Base-by-base conservation (phyloP, 768 basidiomycete species). In the Suillus brevipes region DNA sequence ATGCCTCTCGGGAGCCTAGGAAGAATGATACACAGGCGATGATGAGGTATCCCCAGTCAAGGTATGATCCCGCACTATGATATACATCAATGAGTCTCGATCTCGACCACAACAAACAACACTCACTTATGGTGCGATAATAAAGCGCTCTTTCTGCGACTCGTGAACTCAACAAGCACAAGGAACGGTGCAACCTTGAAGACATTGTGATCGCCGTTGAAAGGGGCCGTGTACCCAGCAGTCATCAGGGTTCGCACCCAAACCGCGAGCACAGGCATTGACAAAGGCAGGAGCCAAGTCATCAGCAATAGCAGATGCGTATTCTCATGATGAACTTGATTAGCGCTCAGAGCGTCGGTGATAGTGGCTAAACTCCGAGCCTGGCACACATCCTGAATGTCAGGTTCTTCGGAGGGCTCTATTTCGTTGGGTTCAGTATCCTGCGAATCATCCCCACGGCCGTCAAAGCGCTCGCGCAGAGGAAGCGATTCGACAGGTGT, bases 201-300 rank as follows among this genome's bases (percentile, higher is more conserved):
- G 66, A 90, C 84, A 71, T 85, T 84, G 71, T 95, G 93, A 73
- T 96, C 94, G 0, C 91, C 89, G 50, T 88, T 84, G 74, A 95
- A 96, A 3, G 91, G 91, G 6, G 89, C 88, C 9, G 85, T 89
- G 66, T 87, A 84, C 1, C 92, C 91, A 12, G 93, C 91, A 0
- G 91, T 91, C 43, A 86, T 82, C 13, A 97, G 78, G 45, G 95
- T 96, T 59, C 94, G 86, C 3, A 89, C 90, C 96, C 96, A 98
- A 3, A 97, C 94, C 2, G 86, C 89, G 31, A 98, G 80, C 7
- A 90, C 89, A 0, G 93, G 89, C 3, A 87, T 89, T 7, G 83
- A 83, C 63, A 93, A 79, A 1, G 95, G 95, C 0, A 97, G 78
- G 3, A 95, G 80, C 84, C 89, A 89, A 20, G 91, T 89, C 85